A percentile compares a stretch with the other conserved stretches of the same genome.
Conservation (phyloP, 169 alveolate species). For the Cryptosporidium canis region DNA sequence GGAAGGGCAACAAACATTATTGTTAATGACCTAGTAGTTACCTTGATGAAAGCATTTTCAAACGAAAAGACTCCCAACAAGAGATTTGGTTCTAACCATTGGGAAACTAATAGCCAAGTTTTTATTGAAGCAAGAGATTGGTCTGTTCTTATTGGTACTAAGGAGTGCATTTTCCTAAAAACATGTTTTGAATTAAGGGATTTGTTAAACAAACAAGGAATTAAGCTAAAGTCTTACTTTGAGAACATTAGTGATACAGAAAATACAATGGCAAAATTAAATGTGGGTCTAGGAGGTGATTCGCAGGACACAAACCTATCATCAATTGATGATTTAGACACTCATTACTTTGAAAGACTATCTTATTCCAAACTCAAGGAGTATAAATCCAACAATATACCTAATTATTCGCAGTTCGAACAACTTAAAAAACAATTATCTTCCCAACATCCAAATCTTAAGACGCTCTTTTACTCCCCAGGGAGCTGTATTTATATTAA, state of each 20-base stretch:
- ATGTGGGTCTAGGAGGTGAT: not conserved
- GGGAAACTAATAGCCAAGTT: slow-evolving; percentile 28
- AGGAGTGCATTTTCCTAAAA: slow-evolving; percentile 59
- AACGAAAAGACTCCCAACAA: not conserved
- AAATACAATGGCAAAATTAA: not conserved
- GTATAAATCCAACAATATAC: slow-evolving; percentile 46
- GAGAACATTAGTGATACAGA: not conserved
- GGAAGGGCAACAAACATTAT: slow-evolving; percentile 30
- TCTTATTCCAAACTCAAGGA: slow-evolving; percentile 17
- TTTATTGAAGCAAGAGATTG: slow-evolving; percentile 73
- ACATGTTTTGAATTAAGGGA: slow-evolving; percentile 62
- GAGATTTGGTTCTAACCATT: not conserved
- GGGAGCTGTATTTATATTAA: slow-evolving; percentile 57
- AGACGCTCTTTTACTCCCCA: slow-evolving; percentile 27
- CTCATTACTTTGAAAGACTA: slow-evolving; percentile 8
- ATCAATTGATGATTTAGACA: slow-evolving; percentile 54
- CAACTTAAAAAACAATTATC: slow-evolving; percentile 29
- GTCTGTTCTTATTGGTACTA: slow-evolving; percentile 55
- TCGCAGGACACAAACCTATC: slow-evolving; percentile 15
- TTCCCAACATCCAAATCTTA: slow-evolving; percentile 1
- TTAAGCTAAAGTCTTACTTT: slow-evolving; percentile 48
- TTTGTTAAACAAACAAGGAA: slow-evolving; percentile 22
- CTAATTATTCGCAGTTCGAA: slow-evolving; percentile 41
- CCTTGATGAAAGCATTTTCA: slow-evolving; percentile 52
- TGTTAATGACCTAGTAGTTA: slow-evolving; percentile 44